Evolutionary conservation across 2,329 filamentous ascomycete species (phyloP).

Genomic region (Amauroascus niger): DNA sequence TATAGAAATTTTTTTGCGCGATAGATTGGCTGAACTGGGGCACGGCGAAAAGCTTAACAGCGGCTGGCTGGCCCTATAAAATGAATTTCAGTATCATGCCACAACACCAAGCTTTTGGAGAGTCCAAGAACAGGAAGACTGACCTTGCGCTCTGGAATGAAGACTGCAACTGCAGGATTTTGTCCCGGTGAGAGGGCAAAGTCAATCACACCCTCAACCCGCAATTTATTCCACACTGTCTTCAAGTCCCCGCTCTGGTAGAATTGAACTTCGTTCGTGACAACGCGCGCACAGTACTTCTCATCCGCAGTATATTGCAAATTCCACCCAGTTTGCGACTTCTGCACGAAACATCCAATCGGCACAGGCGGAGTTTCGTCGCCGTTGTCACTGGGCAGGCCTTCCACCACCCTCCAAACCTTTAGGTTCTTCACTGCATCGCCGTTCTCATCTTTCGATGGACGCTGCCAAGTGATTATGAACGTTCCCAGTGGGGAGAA

Average conservation of each 20-base stretch:
- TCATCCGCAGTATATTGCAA: constrained; percentile 94
- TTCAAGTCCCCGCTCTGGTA: constrained; percentile 78
- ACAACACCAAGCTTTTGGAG: background rate
- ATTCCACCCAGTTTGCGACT: constrained; percentile 92
- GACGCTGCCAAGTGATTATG: constrained; percentile 93
- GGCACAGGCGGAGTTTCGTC: constrained; percentile 57
- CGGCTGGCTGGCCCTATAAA: constrained; percentile 75
- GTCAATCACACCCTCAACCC: constrained; percentile 78
- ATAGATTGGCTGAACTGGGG: constrained; percentile 73
- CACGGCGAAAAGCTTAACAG: constrained; percentile 89
- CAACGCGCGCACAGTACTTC: constrained; percentile 79
- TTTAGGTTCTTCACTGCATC: constrained; percentile 95
- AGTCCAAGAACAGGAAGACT: constrained; percentile 19
- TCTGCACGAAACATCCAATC: constrained; percentile 86
- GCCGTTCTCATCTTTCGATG: constrained; percentile 82
- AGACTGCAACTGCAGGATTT: constrained; percentile 86
- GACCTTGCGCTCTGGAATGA: constrained; percentile 91
- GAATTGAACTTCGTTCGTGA: constrained; percentile 97
- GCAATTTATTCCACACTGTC: constrained; percentile 90
- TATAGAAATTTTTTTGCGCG: constrained; percentile 98
- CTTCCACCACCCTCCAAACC: constrained; percentile 80
- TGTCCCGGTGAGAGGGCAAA: constrained; percentile 85
- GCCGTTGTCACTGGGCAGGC: constrained; percentile 39
- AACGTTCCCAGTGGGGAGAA: constrained; percentile 91
- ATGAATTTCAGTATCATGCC: constrained; percentile 16